Evolutionary conservation across 352 stramenopile genomes (phyloP).

Genomic region (Pythium dissimile): DNA sequence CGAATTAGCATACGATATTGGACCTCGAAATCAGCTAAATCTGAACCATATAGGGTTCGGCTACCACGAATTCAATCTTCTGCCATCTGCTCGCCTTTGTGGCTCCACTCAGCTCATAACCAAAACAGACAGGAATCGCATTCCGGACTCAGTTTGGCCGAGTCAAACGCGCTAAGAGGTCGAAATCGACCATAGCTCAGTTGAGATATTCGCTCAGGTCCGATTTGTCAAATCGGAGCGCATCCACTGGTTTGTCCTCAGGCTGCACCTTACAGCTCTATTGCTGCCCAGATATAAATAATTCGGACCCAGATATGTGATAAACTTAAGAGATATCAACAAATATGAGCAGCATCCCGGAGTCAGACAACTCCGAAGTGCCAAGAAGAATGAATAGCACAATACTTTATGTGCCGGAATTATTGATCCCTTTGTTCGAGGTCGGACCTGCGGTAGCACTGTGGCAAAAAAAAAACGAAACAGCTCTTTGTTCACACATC

Average conservation of each 20-base stretch:
- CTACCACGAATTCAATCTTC: constrained; percentile 1
- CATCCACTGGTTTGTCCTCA: background rate
- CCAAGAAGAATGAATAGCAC: constrained; percentile 8
- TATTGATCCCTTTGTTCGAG: too few relatives aligned
- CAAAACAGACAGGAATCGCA: constrained; percentile 5
- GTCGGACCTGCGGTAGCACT: too few relatives aligned
- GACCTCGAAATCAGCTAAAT: background rate
- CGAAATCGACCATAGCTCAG: too few relatives aligned
- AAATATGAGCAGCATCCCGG: constrained; percentile 4
- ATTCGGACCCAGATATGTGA: constrained; percentile 2
- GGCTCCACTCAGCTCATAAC: background rate
- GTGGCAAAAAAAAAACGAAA: too few relatives aligned
- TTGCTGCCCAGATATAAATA: constrained; percentile 2
- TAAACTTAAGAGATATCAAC: background rate
- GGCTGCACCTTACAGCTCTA: constrained; percentile 1
- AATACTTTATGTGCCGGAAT: too few relatives aligned
- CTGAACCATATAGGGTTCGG: background rate
- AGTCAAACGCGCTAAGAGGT: constrained; percentile 2
- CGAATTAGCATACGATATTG: constrained; percentile 6
- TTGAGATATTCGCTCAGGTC: too few relatives aligned
- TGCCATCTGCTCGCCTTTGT: too few relatives aligned
- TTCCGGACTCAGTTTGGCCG: constrained; percentile 7
- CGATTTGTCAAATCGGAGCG: background rate
- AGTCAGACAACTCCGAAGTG: background rate
- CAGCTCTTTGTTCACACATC: too few relatives aligned